phyloP scores from a whole-genome alignment of 2,329 filamentous ascomycete genomes.

The Alternaria metachromatica region DNA sequence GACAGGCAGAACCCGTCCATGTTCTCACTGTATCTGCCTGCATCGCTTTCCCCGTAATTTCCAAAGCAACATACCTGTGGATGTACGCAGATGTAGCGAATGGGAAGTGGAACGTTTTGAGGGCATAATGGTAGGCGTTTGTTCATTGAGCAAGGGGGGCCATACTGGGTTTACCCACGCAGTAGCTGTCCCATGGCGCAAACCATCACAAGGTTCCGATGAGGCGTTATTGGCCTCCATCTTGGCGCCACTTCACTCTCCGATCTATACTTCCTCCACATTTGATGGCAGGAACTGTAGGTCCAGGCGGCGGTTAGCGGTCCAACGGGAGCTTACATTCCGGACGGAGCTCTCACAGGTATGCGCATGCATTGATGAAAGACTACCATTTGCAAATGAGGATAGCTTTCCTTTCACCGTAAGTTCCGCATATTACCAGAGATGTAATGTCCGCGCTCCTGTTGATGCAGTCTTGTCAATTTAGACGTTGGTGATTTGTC shows the following conservation, averaged over 20 bases:
- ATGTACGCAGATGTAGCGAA: not conserved
- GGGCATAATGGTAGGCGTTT: not conserved
- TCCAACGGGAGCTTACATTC: not conserved
- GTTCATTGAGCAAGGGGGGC: not conserved
- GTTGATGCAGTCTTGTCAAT: not conserved
- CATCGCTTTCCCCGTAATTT: not conserved
- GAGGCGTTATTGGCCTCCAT: slow-evolving; percentile 10
- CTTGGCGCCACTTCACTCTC: not conserved
- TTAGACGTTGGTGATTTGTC: not conserved
- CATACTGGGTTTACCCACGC: not conserved
- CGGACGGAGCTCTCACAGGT: not conserved
- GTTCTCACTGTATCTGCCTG: not conserved
- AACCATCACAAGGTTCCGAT: slow-evolving; percentile 3
- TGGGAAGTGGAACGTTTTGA: not conserved
- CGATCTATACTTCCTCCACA: not conserved
- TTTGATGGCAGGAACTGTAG: slow-evolving; percentile 5
- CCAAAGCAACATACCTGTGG: not conserved
- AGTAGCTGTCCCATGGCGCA: not conserved
- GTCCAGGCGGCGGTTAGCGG: not conserved
- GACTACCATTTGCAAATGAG: not conserved
- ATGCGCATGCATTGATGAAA: not conserved
- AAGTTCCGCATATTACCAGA: not conserved
- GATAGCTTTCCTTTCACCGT: not conserved
- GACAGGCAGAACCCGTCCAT: not conserved
- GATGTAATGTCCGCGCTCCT: not conserved